These are phyloP conservation scores for Pyricularia grisea DNA, from an alignment of 2,329 filamentous ascomycete species.

Conservation along the genomic window DNA sequence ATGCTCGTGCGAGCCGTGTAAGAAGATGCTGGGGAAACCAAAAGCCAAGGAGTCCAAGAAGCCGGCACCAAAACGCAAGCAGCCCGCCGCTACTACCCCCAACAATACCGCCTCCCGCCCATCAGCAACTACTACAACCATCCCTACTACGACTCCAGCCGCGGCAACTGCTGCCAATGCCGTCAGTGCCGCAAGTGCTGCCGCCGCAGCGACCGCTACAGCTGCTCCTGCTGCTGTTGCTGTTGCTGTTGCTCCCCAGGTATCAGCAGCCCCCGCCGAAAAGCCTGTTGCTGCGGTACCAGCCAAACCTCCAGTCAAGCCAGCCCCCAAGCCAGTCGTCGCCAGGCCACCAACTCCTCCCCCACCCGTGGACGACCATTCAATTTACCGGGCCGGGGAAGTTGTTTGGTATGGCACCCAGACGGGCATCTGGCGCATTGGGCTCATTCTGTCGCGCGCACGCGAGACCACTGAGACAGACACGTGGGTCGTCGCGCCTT, in stretches of 20 bases:
- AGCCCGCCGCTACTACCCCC: background rate
- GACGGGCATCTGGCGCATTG: slow-evolving; percentile 23
- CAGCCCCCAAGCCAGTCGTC: background rate
- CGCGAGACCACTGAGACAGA: slow-evolving; percentile 9
- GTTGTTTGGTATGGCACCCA: slow-evolving; percentile 23
- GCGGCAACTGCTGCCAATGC: background rate
- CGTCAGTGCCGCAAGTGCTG: background rate
- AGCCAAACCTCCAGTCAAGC: slow-evolving; percentile 1
- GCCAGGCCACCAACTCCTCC: slow-evolving; percentile 5
- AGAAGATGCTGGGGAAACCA: slow-evolving; percentile 15
- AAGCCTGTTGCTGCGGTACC: background rate
- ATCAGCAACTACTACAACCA: background rate
- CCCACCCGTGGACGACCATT: background rate
- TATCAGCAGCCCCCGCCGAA: slow-evolving; percentile 4
- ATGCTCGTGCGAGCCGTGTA: slow-evolving; percentile 41
- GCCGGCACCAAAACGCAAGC: slow-evolving; percentile 2
- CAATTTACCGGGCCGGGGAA: slow-evolving; percentile 22
- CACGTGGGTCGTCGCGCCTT: slow-evolving; percentile 18
- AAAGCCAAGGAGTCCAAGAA: slow-evolving; percentile 6
- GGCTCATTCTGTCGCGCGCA: slow-evolving; percentile 16
- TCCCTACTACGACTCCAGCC: background rate
- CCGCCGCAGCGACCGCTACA: background rate
- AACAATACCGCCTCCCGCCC: background rate
- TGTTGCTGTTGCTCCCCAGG: background rate
- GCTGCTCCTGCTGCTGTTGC: background rate